These are phyloP conservation scores for Fonsecaea pugnacius DNA, from an alignment of 2,329 filamentous ascomycete genomes.

Conservation along the genomic window DNA sequence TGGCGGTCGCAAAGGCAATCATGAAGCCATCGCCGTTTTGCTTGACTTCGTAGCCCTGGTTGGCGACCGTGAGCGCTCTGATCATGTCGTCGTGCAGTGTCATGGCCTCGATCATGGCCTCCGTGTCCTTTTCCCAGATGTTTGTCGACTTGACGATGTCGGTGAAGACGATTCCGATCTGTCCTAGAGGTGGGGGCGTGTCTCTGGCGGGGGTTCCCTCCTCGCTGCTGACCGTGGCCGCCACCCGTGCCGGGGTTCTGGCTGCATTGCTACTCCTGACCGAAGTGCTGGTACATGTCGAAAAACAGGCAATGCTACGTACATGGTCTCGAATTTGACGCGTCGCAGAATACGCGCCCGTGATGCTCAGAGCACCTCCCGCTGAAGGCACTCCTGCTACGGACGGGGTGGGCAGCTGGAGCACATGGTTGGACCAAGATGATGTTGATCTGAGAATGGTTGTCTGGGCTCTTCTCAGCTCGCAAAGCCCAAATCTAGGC, in stretches of 20 bases:
- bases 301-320: background rate
- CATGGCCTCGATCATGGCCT: constrained; percentile 34
- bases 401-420: background rate
- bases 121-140: constrained; percentile 34
- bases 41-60: constrained; percentile 36
- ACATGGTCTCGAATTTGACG: background rate
- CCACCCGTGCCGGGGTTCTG: background rate
- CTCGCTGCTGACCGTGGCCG: background rate
- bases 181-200: constrained; percentile 23
- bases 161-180: constrained; percentile 36
- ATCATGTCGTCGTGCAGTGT: constrained; percentile 33
- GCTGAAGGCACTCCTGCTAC: background rate
- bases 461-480: constrained; percentile 12
- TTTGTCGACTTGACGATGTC: constrained; percentile 37
- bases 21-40: constrained; percentile 38
- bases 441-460: background rate
- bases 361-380: background rate
- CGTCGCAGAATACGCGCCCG: background rate
- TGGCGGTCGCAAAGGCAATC: constrained; percentile 34
- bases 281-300: background rate
- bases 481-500: constrained; percentile 19
- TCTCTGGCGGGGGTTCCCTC: background rate
- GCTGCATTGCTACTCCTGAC: background rate
- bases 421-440: background rate
- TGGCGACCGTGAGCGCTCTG: constrained; percentile 26